A percentile compares a stretch with the other conserved stretches of the same genome.
Evolutionary conservation across 73 alveolate genomes (phyloP).

Genomic region (Loxodes magnus): DNA sequence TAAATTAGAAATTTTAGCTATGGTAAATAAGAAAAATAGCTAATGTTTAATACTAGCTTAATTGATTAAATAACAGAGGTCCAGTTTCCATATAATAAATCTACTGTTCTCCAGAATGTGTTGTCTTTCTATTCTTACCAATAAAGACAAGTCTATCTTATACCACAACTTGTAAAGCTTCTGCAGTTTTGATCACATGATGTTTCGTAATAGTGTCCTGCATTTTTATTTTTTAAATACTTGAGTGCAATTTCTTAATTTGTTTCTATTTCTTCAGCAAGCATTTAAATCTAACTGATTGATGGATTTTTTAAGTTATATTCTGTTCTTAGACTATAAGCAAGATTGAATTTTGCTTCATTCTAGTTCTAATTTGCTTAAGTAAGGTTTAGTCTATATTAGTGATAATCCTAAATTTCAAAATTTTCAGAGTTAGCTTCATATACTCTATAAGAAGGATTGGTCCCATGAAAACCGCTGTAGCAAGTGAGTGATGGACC

Average conservation of each 20-base stretch:
- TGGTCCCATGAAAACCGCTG: slow-evolving; percentile 46
- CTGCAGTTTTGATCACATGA: slow-evolving; percentile 2
- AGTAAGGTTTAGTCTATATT: slow-evolving; percentile 69
- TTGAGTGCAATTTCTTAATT: not conserved
- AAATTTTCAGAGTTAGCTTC: slow-evolving; percentile 44
- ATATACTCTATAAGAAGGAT: slow-evolving; percentile 78
- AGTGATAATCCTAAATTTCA: slow-evolving; percentile 48
- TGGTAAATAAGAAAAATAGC: too few relatives aligned
- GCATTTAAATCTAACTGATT: not conserved
- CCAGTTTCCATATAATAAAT: too few relatives aligned
- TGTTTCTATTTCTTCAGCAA: not conserved
- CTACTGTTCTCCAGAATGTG: too few relatives aligned
- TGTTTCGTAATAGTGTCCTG: not conserved
- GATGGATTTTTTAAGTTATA: not conserved
- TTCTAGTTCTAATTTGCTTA: not conserved
- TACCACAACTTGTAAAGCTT: too few relatives aligned
- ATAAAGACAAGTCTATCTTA: too few relatives aligned
- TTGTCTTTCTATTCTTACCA: too few relatives aligned
- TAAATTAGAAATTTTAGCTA: too few relatives aligned
- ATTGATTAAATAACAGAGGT: too few relatives aligned
- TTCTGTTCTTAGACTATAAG: not conserved
- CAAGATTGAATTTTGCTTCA: not conserved
- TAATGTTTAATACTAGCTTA: too few relatives aligned
- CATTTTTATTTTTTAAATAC: not conserved
- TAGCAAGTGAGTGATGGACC: too few relatives aligned